Percentiles rank a stretch among this genome's conserved stretches.
These are phyloP conservation scores for Thelephora ganbajun DNA, from an alignment of 768 basidiomycete species.

Conservation along the genomic window DNA sequence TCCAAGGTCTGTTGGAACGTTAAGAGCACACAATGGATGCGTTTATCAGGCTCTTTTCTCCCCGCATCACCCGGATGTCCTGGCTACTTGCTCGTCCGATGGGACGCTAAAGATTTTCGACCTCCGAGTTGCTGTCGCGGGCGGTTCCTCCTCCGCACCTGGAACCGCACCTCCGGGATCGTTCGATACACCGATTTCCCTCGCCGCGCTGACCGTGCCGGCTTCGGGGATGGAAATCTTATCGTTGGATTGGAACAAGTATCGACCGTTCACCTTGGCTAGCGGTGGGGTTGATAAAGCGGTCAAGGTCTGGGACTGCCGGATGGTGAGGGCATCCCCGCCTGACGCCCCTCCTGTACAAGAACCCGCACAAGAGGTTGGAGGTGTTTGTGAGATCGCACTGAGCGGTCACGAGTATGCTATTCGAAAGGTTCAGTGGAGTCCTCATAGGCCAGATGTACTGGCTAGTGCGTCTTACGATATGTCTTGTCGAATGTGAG, in stretches of 20 bases:
- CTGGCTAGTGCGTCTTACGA: conserved; percentile 76
- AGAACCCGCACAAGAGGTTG: conserved; percentile 47
- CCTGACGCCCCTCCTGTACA: conserved; percentile 18
- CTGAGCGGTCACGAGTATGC: conserved; percentile 84
- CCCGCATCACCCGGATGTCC: conserved; percentile 71
- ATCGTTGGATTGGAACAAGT: conserved; percentile 88
- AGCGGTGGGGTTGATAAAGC: conserved; percentile 69
- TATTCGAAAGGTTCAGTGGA: conserved; percentile 81
- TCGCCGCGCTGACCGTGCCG: conserved; percentile 63
- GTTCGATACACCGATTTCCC: conserved; percentile 49
- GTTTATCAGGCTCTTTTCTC: conserved; percentile 90
- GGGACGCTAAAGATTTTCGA: conserved; percentile 81
- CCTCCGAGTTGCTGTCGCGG: too few species aligned
- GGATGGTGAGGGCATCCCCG: conserved; percentile 57
- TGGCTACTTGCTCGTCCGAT: conserved; percentile 80
- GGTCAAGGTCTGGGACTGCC: conserved; percentile 74
- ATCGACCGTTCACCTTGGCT: conserved; percentile 63
- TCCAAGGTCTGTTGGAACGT: conserved; percentile 62
- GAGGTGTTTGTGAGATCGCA: conserved; percentile 56
- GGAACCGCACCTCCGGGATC: conserved; percentile 32
- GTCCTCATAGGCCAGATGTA: conserved; percentile 60
- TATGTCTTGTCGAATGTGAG: conserved; percentile 89
- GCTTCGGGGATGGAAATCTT: conserved; percentile 71
- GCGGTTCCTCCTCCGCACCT: conserved; percentile 32
- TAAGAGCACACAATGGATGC: conserved; percentile 74